phyloP scores from a whole-genome alignment of 768 basidiomycete species.

The Lactarius tabidus region DNA sequence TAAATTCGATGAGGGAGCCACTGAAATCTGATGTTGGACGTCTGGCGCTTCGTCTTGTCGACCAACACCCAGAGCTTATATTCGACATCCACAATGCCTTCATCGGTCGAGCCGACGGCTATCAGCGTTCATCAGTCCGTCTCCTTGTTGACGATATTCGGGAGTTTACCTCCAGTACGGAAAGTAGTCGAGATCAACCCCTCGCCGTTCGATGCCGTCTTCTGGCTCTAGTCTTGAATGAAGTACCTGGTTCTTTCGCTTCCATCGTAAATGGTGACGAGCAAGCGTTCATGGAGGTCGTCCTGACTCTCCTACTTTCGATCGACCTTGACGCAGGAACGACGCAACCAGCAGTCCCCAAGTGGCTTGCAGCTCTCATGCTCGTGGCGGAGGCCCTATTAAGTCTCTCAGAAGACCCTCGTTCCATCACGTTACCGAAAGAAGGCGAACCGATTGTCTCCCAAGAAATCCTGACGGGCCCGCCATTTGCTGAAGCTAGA shows the following conservation, averaged over 20 bases:
- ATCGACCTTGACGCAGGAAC: conserved; percentile 47
- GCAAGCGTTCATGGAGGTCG: conserved; percentile 57
- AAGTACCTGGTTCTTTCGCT: conserved; percentile 58
- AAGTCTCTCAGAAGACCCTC: conserved; percentile 69
- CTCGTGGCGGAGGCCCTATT: conserved; percentile 84
- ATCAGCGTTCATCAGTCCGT: conserved; percentile 62
- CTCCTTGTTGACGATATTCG: conserved; percentile 77
- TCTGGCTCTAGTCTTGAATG: conserved; percentile 77
- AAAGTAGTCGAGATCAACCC: conserved; percentile 69
- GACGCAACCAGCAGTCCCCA: conserved; percentile 58
- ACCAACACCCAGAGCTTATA: conserved; percentile 81
- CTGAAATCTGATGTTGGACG: conserved; percentile 61
- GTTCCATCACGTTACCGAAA: conserved; percentile 58
- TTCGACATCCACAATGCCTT: conserved; percentile 87
- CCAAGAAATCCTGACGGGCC: conserved; percentile 54
- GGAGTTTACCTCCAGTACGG: conserved; percentile 56
- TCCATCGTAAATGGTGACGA: conserved; percentile 43
- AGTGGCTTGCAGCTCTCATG: conserved; percentile 85
- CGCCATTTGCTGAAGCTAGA: conserved; percentile 57
- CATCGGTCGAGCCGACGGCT: conserved; percentile 53
- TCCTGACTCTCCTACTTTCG: conserved; percentile 64
- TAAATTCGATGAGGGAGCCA: conserved; percentile 63
- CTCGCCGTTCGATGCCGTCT: conserved; percentile 81
- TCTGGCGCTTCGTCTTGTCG: conserved; percentile 73
- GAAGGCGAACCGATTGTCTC: conserved; percentile 59